Percentiles rank a stretch among this genome's conserved stretches.
Conservation (phyloP, 2,329 filamentous ascomycete species). For the Calonectria pseudoreteaudii region DNA sequence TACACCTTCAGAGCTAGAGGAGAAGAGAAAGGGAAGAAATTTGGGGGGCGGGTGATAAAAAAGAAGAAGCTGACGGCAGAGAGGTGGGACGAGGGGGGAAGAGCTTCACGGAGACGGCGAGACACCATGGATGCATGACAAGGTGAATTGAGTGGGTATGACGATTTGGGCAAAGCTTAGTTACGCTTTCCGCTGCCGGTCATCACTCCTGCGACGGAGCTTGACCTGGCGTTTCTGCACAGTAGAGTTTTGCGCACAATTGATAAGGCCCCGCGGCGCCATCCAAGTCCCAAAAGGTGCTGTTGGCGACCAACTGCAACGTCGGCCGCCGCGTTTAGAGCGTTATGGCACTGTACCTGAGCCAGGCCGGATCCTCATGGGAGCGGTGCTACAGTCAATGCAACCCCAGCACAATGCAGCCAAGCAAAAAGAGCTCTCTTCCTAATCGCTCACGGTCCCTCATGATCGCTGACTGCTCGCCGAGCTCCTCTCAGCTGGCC, state of each 20-base stretch:
- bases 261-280: constrained; percentile 21
- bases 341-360: constrained; percentile 13
- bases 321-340: constrained; percentile 33
- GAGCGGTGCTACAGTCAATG: constrained; percentile 24
- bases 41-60: constrained; percentile 6
- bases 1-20: constrained; percentile 2
- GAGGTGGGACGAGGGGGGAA: constrained; percentile 6
- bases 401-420: constrained; percentile 33
- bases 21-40: constrained; percentile 16
- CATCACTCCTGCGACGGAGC: constrained; percentile 12
- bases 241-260: constrained; percentile 7
- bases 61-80: constrained; percentile 1
- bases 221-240: constrained; percentile 14
- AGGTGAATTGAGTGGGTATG: constrained; percentile 38
- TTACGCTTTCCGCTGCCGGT: constrained; percentile 18
- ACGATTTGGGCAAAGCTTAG: constrained; percentile 33
- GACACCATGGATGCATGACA: constrained; percentile 38
- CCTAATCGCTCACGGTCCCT: constrained; percentile 9
- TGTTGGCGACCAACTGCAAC: constrained; percentile 30
- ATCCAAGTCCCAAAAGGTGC: constrained; percentile 4
- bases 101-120: constrained; percentile 32
- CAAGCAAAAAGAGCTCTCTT: constrained; percentile 1
- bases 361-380: constrained; percentile 25
- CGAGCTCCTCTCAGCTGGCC: constrained; percentile 15
- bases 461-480: constrained; percentile 9